Base-by-base conservation (phyloP, 345 rosid genomes). In the Rhodamnia rubescens region DNA sequence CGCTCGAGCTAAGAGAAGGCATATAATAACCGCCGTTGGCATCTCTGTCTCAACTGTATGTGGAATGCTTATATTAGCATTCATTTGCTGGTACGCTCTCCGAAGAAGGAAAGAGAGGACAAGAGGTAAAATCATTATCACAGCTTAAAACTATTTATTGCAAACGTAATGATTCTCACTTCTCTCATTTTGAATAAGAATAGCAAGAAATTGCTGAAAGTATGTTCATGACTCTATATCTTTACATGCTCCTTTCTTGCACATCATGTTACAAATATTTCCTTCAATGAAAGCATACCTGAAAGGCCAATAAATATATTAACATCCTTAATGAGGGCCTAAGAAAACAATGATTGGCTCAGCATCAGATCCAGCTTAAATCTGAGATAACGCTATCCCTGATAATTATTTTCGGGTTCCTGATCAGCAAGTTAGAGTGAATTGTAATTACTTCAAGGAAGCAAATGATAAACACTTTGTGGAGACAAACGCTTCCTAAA, bases 1-100 rank as follows among this genome's bases (percentile, higher is more conserved):
- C 42, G 85, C 80, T 56, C 83, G 49, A 44, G 85, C 57, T n/a
- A 83, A 84, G 88, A 86, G 50, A 49, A 74, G 83, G 58, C 83
- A 24, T 4, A 15, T 74, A 29, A 49, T 6, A 53, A 18, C 24
- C 2, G 24, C 51, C 50, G 1, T 83, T 36, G 8, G 80, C 51
- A 18, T 50, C 29, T 26, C 53, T 12, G 12, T 83, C 74, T 11
- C 88, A 2, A 29, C 9, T 1, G 20, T 83, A 47, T 53, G 57
- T 16, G 84, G 83, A 78, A 14, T 86, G 85, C 52, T 86, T 49
- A 18, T 58, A 18, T 15, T 86, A 12, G 64, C 57, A 3, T 55
- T 86, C 42, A 40, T 80, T 49, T 29, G 24, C 18, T 1, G 53
- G 86, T 83, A 12, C 0, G 44, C 84, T 74, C 29, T 53, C 56